Evolutionary conservation across 805 yeast species (phyloP), one percentile per base, ranked within the genome.

Genomic region (Scheffersomyces coipomensis): DNA sequence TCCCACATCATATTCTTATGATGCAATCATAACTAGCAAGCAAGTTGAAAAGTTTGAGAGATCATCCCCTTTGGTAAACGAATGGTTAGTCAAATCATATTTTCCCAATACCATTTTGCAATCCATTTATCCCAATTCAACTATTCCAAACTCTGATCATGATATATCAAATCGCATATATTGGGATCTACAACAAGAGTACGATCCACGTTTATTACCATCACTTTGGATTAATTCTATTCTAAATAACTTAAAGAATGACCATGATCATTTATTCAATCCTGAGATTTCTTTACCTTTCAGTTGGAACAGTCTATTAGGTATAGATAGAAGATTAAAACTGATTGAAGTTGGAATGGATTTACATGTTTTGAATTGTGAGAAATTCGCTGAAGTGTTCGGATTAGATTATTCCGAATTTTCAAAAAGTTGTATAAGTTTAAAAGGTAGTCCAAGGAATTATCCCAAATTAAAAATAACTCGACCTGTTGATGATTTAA

Each of bases 391-490:
- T 13, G 18, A 15, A 13, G 15, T 15, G n/a, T 27, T 27, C 10
- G 15, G 15, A 13, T 5, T 27, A 27, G 18, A 27, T 27, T 6
- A 15, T 13, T 7, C 7, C 5, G 15, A 27, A 13, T n/a, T 27
- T 13, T 27, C 30, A 13, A 27, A 15, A 27, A 15, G n/a, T 5
- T 27, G 30, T 27, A 27, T 18, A 13, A 27, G 12, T 27, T 15
- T 27, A 6, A 27, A 27, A 13, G 15, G 11, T 15, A 5, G 11
- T 27, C 30, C 30, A 5, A 27, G 15, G 10, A 15, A 15, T 27
- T 27, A 27, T 27, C 30, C 30, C n/a, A 31, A 46, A 11, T 52
- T 66, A 37, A 47, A 46, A 19, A 47, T 66, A 2, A 39, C 35
- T 0, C 54, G 52, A 2, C 55, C 61, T 1, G 38, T 47, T 9